These are phyloP conservation scores for Closterium sp. DNA, from an alignment of 139 green algal genomes.

Conservation along the genomic window DNA sequence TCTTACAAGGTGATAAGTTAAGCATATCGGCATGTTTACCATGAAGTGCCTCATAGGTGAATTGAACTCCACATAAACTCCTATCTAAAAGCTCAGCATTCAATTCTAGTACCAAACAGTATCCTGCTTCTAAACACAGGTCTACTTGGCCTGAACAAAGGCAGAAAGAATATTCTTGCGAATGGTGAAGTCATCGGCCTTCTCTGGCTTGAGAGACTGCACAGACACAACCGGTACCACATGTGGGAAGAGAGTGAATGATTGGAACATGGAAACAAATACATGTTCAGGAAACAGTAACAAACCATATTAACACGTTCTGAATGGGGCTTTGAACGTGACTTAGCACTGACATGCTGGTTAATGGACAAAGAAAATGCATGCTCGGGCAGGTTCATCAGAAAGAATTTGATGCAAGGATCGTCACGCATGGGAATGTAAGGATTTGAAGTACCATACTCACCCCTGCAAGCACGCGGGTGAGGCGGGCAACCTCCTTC, in stretches of 20 bases:
- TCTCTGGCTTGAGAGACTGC: constrained; percentile 12
- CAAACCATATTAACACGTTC: background rate
- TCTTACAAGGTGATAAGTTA: no score
- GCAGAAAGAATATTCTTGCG: constrained; percentile 22
- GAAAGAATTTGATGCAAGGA: background rate
- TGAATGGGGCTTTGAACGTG: background rate
- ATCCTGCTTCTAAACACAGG: background rate
- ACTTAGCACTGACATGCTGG: background rate
- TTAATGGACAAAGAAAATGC: no score
- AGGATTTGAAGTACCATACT: background rate
- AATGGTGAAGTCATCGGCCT: constrained; percentile 24
- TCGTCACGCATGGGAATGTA: background rate
- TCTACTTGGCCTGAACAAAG: background rate
- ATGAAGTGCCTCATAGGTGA: no score
- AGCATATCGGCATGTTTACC: no score
- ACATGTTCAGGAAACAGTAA: background rate
- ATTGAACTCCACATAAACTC: no score
- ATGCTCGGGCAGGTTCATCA: no score
- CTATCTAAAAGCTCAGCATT: no score
- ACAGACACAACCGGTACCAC: background rate
- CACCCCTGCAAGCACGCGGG: constrained; percentile 37
- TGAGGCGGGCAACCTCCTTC: constrained; percentile 37
- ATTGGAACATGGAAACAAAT: background rate
- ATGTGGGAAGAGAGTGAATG: background rate
- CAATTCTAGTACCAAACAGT: no score